Conservation (phyloP, 495 filamentous ascomycete genomes). For the Talaromyces trachyspermus region DNA sequence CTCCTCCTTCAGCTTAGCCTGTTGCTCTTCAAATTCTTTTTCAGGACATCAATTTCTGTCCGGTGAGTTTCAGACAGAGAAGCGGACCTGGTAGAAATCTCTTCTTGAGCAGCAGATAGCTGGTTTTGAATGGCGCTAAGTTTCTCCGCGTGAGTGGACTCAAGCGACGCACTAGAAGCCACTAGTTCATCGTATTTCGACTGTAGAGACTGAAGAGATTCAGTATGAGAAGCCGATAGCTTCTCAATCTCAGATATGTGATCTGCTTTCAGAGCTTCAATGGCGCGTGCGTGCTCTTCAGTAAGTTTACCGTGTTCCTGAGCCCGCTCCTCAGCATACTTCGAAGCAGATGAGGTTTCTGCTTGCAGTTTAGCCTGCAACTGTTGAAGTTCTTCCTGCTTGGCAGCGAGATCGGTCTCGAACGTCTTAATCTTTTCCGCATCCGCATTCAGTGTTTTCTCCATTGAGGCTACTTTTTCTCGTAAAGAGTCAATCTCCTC, state of each 20-base stretch:
- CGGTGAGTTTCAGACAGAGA: slow-evolving; percentile 26
- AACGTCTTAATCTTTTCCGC: slow-evolving; percentile 34
- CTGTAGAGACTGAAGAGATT: slow-evolving; percentile 29
- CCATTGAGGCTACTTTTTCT: slow-evolving; percentile 33
- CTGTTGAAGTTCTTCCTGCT: slow-evolving; percentile 29
- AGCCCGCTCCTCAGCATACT: slow-evolving; percentile 25
- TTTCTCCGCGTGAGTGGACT: slow-evolving; percentile 26
- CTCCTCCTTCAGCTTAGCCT: slow-evolving; percentile 27
- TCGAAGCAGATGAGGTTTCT: slow-evolving; percentile 26
- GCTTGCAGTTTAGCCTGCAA: slow-evolving; percentile 30
- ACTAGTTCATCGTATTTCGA: slow-evolving; percentile 32
- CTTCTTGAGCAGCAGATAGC: slow-evolving; percentile 25
- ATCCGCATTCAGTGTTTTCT: slow-evolving; percentile 30
- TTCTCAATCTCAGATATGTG: slow-evolving; percentile 30
- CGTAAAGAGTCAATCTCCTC: slow-evolving; percentile 37
- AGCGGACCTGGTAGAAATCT: slow-evolving; percentile 24
- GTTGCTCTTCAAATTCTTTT: slow-evolving; percentile 28
- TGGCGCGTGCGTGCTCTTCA: slow-evolving; percentile 25
- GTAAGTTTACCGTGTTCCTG: slow-evolving; percentile 18
- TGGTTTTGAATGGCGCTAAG: slow-evolving; percentile 27
- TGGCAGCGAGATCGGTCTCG: slow-evolving; percentile 32
- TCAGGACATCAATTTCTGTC: slow-evolving; percentile 28
- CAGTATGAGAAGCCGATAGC: slow-evolving; percentile 24
- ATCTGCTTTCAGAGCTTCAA: slow-evolving; percentile 24
- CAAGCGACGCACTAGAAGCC: slow-evolving; percentile 25